Evolutionary conservation across 169 alveolate genomes (phyloP).

Genomic region (Plasmodium ovale): DNA sequence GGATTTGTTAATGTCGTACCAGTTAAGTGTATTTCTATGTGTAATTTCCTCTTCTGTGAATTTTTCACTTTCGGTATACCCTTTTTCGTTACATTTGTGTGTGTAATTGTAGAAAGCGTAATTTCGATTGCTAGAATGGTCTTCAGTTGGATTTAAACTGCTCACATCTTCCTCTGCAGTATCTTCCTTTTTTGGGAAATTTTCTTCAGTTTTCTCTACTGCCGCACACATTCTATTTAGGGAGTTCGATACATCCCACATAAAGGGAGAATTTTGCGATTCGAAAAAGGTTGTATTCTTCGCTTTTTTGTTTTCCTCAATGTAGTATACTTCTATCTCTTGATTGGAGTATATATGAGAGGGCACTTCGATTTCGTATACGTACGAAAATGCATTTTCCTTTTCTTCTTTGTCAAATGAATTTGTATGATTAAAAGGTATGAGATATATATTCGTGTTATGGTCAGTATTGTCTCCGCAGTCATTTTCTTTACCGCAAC

Average conservation of each 20-base stretch:
- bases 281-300: too few relatives aligned
- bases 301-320: conserved; percentile 28
- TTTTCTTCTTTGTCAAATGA: conserved; percentile 5
- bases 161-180: too few relatives aligned
- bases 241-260: background rate
- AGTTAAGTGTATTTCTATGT: conserved; percentile 10
- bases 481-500: background rate
- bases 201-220: background rate
- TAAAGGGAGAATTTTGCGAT: too few relatives aligned
- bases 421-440: background rate
- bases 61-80: too few relatives aligned
- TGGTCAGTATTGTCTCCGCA: background rate
- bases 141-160: conserved; percentile 9
- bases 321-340: conserved; percentile 34
- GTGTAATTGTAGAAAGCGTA: too few relatives aligned
- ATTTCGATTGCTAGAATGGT: too few relatives aligned
- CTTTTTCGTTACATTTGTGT: too few relatives aligned
- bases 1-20: conserved; percentile 8
- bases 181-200: conserved; percentile 3
- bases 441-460: background rate
- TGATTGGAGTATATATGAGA: conserved; percentile 41
- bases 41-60: too few relatives aligned
- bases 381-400: conserved; percentile 25
- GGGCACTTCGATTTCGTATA: conserved; percentile 33
- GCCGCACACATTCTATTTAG: conserved; percentile 14